phyloP scores from a whole-genome alignment of 306 rosid genomes.

The Potentilla sterilis region DNA sequence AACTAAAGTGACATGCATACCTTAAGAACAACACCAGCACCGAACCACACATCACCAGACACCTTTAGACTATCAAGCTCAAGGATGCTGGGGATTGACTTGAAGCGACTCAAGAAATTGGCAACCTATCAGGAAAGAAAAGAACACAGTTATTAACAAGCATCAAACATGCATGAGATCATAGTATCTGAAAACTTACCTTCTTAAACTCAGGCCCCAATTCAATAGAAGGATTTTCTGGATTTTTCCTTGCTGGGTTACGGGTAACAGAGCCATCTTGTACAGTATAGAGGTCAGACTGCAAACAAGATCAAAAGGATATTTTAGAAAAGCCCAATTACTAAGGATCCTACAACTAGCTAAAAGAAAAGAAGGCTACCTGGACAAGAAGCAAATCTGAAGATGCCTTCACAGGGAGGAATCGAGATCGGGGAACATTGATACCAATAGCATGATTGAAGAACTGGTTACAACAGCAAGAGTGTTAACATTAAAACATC shows the following conservation, averaged over 20 bases:
- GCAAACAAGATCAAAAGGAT: conserved; percentile 21
- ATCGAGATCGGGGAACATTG: conserved; percentile 92
- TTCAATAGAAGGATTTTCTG: conserved; percentile 88
- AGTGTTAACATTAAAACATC: conserved; percentile 4
- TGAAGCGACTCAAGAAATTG: conserved; percentile 76
- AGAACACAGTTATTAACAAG: conserved; percentile 23
- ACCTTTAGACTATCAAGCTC: conserved; percentile 90
- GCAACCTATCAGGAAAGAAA: conserved; percentile 53
- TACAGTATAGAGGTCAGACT: conserved; percentile 91
- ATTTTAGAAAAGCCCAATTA: conserved; percentile 17
- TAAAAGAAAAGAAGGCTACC: conserved; percentile 42
- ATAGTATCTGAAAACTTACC: conserved; percentile 39
- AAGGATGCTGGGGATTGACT: conserved; percentile 89
- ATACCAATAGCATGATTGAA: conserved; percentile 83
- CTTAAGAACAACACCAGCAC: conserved; percentile 72
- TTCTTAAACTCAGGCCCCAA: conserved; percentile 97
- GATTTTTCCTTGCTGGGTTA: conserved; percentile 64
- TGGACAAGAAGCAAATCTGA: conserved; percentile 99
- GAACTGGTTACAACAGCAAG: conserved; percentile 52
- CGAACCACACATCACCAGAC: conserved; percentile 92
- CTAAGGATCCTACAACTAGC: conserved; percentile 15
- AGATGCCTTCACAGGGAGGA: conserved; percentile 96
- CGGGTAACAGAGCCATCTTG: conserved; percentile 69
- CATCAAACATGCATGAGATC: conserved; percentile 5
- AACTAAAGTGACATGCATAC: conserved; percentile 36